phyloP scores from a whole-genome alignment of 2,329 filamentous ascomycete genomes.

The Chrysoporthe deuterocubensis region DNA sequence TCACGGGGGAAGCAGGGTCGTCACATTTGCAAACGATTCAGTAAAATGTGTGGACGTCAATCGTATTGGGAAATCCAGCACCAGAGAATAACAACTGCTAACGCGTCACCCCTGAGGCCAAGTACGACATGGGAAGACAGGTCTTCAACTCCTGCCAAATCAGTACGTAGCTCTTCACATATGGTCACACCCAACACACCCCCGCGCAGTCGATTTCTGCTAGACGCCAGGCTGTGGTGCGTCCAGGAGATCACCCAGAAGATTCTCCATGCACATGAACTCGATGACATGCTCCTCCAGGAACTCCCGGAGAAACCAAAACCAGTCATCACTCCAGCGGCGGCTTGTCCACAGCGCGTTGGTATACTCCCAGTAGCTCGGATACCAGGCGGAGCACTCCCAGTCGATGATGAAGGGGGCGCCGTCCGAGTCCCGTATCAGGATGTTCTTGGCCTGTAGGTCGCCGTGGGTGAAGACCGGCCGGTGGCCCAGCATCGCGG shows the following conservation, averaged over 20 bases:
- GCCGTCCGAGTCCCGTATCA: conserved; percentile 44
- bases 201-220: neutral
- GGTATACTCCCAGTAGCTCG: conserved; percentile 45
- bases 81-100: neutral
- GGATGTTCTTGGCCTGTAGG: conserved; percentile 50
- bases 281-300: conserved; percentile 5
- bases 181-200: neutral
- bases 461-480: conserved; percentile 56
- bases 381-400: conserved; percentile 53
- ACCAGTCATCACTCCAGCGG: conserved; percentile 11
- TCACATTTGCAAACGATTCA: neutral
- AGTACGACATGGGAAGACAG: neutral
- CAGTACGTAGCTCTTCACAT: too few species aligned
- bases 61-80: neutral
- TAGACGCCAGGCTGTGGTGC: conserved; percentile 5
- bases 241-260: conserved; percentile 5
- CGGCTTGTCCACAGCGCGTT: conserved; percentile 18
- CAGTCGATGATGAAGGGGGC: conserved; percentile 49
- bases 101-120: neutral
- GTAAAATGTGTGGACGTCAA: neutral
- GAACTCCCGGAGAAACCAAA: neutral
- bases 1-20: too few species aligned
- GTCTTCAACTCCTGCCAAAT: too few species aligned
- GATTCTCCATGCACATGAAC: conserved; percentile 9
- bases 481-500: conserved; percentile 31